A percentile compares a stretch with the other conserved stretches of the same genome.
These are phyloP conservation scores for Pezicula rhizophila DNA, from an alignment of 2,329 filamentous ascomycete species.

Conservation along the genomic window DNA sequence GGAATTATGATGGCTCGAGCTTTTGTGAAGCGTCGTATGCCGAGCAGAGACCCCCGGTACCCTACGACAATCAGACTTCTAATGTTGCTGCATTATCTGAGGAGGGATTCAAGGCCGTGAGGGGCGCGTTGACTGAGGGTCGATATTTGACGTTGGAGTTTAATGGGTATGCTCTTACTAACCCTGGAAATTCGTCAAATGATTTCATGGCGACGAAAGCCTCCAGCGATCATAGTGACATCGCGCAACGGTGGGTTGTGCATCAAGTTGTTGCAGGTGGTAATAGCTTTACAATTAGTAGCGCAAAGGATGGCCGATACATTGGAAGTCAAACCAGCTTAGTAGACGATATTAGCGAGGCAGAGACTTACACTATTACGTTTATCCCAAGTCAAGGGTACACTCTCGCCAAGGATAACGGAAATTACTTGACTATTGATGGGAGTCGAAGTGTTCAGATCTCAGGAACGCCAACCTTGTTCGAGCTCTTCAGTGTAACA, in stretches of 20 bases:
- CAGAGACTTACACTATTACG: conserved; percentile 12
- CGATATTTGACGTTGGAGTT: conserved; percentile 46
- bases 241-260: conserved; percentile 43
- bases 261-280: conserved; percentile 25
- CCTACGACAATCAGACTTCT: conserved; percentile 37
- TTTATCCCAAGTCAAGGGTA: conserved; percentile 14
- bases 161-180: conserved; percentile 36
- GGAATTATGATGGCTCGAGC: conserved; percentile 39
- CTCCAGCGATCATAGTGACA: conserved; percentile 31
- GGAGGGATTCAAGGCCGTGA: conserved; percentile 45
- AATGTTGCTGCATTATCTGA: conserved; percentile 39
- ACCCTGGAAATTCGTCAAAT: conserved; percentile 20
- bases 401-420: conserved; percentile 16
- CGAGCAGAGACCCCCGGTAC: conserved; percentile 35
- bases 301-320: conserved; percentile 34
- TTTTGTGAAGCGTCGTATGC: conserved; percentile 36
- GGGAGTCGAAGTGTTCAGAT: conserved; percentile 11
- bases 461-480: conserved; percentile 6
- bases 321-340: conserved; percentile 20
- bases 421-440: conserved; percentile 16
- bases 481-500: conserved; percentile 15
- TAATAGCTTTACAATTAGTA: conserved; percentile 32
- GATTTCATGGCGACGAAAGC: conserved; percentile 22
- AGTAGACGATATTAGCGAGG: conserved; percentile 5
- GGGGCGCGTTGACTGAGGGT: conserved; percentile 48